These are phyloP conservation scores for Dentipellis sp. DNA, from an alignment of 768 basidiomycete genomes.

Conservation along the genomic window DNA sequence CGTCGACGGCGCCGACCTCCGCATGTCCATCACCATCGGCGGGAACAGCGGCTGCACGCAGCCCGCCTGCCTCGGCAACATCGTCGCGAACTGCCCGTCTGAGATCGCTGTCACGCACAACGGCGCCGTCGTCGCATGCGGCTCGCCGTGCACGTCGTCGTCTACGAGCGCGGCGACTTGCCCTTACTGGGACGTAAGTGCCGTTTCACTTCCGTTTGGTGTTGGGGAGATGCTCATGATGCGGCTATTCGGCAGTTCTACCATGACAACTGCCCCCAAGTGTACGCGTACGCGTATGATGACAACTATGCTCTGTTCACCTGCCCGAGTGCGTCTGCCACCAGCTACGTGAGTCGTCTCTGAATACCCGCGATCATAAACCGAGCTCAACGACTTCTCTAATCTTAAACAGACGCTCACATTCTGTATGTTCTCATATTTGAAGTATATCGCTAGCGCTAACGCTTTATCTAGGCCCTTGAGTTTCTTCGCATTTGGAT, in stretches of 20 bases:
- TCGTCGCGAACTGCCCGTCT: slow-evolving; percentile 15
- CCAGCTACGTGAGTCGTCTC: background rate
- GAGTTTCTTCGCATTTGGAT: background rate
- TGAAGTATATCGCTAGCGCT: background rate
- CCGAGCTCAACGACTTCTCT: too few relatives aligned
- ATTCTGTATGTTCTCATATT: background rate
- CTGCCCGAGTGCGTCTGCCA: background rate
- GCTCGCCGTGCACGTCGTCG: background rate
- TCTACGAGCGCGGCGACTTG: background rate
- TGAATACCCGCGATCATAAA: background rate
- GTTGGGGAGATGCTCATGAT: background rate
- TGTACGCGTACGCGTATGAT: background rate
- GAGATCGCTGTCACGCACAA: background rate
- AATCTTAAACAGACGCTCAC: background rate
- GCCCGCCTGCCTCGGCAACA: slow-evolving; percentile 17
- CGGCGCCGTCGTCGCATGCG: background rate
- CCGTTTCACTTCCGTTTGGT: background rate
- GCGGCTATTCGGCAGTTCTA: background rate
- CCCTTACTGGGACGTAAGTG: background rate
- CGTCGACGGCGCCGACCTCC: slow-evolving; percentile 9
- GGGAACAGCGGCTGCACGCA: slow-evolving; percentile 13
- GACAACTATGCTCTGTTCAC: background rate
- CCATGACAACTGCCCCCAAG: background rate
- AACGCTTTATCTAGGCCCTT: background rate
- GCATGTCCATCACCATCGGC: slow-evolving; percentile 14